These are phyloP conservation scores for Rhododendron griersonianum DNA, from an alignment of 148 eudicot genomes.

Conservation along the genomic window DNA sequence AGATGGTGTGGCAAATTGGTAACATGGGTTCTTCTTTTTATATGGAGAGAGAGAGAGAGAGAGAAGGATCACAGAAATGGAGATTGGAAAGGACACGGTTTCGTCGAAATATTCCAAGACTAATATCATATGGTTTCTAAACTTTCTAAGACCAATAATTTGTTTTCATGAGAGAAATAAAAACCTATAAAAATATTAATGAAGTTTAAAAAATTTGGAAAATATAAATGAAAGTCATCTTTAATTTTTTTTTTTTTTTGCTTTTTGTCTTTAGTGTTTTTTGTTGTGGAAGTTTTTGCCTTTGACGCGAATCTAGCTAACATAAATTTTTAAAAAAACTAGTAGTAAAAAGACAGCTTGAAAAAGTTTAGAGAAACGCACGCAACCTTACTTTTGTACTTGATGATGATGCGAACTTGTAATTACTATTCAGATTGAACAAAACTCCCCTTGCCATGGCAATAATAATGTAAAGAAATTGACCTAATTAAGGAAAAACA, in stretches of 20 bases:
- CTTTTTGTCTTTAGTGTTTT: background rate
- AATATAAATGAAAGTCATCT: background rate
- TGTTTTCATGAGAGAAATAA: background rate
- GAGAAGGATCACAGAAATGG: conserved; percentile 32
- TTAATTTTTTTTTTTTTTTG: background rate
- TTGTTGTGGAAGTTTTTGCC: background rate
- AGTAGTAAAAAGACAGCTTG: background rate
- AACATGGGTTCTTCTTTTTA: conserved; percentile 4
- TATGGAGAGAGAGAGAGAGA: conserved; percentile 4
- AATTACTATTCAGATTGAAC: background rate
- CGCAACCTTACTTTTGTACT: too few relatives aligned
- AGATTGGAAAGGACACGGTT: background rate
- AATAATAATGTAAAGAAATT: background rate
- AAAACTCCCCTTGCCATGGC: background rate
- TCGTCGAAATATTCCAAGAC: background rate
- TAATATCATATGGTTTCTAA: background rate
- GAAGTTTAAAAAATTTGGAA: background rate
- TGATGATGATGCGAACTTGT: background rate
- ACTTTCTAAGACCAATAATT: background rate
- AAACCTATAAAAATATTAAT: background rate
- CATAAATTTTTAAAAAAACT: background rate
- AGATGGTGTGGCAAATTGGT: background rate
- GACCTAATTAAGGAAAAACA: background rate
- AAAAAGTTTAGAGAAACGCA: too few relatives aligned
- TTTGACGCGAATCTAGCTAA: background rate